Evolutionary conservation across 2,329 filamentous ascomycete genomes (phyloP).

Genomic region (Trichoderma lentiforme): DNA sequence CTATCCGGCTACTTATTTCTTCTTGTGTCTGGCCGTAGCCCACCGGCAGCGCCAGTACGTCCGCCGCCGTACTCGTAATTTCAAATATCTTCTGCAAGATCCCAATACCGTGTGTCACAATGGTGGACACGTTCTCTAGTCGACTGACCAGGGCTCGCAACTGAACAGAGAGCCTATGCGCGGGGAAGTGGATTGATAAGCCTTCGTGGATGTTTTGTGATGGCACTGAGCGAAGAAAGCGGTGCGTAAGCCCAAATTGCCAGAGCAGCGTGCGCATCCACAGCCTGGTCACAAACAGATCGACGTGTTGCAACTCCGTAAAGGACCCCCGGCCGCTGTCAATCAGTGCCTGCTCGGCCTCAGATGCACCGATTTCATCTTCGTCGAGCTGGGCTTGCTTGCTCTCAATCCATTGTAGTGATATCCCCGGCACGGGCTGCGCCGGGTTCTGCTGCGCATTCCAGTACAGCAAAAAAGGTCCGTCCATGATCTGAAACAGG

Average conservation of each 20-base stretch:
- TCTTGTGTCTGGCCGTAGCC: conserved; percentile 37
- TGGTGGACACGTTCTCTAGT: conserved; percentile 38
- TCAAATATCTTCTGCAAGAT: conserved; percentile 59
- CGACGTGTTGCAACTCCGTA: conserved; percentile 39
- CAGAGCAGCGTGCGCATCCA: conserved; percentile 42
- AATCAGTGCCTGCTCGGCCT: conserved; percentile 27
- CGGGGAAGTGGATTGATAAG: conserved; percentile 40
- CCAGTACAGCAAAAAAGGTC: conserved; percentile 38
- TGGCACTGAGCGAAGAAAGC: conserved; percentile 36
- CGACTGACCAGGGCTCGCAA: conserved; percentile 37
- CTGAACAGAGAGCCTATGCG: conserved; percentile 37
- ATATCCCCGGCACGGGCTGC: conserved; percentile 26
- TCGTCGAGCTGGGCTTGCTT: conserved; percentile 41
- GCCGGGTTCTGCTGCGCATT: conserved; percentile 29
- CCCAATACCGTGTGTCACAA: conserved; percentile 53
- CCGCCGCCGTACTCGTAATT: conserved; percentile 57
- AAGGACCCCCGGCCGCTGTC: conserved; percentile 28
- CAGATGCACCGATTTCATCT: conserved; percentile 34
- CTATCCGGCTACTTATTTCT: conserved; percentile 46
- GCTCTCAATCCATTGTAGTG: conserved; percentile 39
- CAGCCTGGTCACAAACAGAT: conserved; percentile 40
- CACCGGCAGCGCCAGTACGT: conserved; percentile 52
- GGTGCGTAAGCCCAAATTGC: conserved; percentile 40
- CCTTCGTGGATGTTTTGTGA: conserved; percentile 35
- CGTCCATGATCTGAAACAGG: conserved; percentile 39